Conservation (phyloP, 805 yeast species). For the Candida multigemmis region DNA sequence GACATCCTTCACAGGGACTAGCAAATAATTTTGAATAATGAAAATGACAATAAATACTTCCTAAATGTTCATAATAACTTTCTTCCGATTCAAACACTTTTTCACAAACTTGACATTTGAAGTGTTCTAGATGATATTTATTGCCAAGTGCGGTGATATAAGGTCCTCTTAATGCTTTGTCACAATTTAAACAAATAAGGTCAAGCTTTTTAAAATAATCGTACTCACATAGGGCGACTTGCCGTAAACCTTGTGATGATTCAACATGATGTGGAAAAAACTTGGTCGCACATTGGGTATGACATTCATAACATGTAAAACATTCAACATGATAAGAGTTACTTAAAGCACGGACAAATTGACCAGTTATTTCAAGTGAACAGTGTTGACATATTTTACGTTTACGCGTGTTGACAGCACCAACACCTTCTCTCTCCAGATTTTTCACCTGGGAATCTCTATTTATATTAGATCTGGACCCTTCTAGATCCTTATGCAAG, state of each 20-base stretch:
- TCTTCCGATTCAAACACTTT: slow-evolving; percentile 85
- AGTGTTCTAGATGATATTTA: slow-evolving; percentile 91
- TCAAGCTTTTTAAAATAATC: slow-evolving; percentile 84
- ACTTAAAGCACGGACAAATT: slow-evolving; percentile 78
- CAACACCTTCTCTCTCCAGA: slow-evolving; percentile 5
- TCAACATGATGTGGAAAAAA: slow-evolving; percentile 80
- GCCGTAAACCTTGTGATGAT: slow-evolving; percentile 8
- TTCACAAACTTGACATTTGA: slow-evolving; percentile 81
- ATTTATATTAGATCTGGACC: slow-evolving; percentile 1
- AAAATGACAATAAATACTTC: slow-evolving; percentile 78
- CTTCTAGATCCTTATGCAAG: slow-evolving; percentile 1
- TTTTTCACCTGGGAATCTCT: slow-evolving; percentile 3
- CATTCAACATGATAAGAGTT: slow-evolving; percentile 80
- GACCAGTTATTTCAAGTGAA: slow-evolving; percentile 40
- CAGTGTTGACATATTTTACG: slow-evolving; percentile 27
- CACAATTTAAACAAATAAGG: slow-evolving; percentile 79
- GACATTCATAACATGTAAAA: slow-evolving; percentile 81
- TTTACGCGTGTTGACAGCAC: too few species aligned
- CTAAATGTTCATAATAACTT: slow-evolving; percentile 82
- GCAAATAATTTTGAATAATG: slow-evolving; percentile 87
- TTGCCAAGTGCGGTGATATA: slow-evolving; percentile 90
- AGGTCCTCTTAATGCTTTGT: slow-evolving; percentile 80
- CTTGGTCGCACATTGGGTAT: slow-evolving; percentile 69
- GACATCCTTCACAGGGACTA: slow-evolving; percentile 88
- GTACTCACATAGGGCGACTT: slow-evolving; percentile 71